Conservation (phyloP, 2,329 filamentous ascomycete genomes). For the Nigrospora sphaerica region DNA sequence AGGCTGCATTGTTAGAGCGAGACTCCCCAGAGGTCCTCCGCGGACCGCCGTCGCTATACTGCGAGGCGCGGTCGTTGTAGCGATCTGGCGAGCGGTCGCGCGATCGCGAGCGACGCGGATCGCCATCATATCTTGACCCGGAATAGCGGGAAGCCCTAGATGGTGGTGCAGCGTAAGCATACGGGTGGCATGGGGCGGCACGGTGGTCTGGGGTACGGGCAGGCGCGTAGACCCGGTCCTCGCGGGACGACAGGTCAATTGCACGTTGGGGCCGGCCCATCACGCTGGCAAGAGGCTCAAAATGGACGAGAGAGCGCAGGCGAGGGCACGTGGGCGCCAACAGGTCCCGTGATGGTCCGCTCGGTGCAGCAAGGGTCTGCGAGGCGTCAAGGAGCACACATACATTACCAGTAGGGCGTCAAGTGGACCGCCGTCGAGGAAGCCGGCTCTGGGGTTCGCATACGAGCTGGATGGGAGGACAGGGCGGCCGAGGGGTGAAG, state of each 20-base stretch:
- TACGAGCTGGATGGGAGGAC: background rate
- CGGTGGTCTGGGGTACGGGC: no score
- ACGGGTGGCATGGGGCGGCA: background rate
- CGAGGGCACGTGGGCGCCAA: no score
- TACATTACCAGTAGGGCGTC: conserved; percentile 1
- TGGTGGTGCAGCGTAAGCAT: conserved; percentile 1
- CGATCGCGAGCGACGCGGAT: conserved; percentile 55
- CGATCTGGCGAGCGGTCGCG: conserved; percentile 65
- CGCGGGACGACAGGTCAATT: no score
- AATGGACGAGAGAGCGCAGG: no score
- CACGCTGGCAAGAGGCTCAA: no score
- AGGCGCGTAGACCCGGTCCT: no score
- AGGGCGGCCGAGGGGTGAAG: background rate
- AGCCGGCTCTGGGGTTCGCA: background rate
- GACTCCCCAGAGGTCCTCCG: conserved; percentile 58
- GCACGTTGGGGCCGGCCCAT: no score
- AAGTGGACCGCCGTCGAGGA: background rate
- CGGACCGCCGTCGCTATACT: conserved; percentile 58
- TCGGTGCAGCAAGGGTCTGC: no score
- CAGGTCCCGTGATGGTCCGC: no score
- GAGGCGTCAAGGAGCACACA: background rate
- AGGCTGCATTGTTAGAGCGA: conserved; percentile 49
- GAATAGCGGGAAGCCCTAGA: conserved; percentile 45
- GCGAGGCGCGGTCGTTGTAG: conserved; percentile 45
- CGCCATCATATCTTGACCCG: conserved; percentile 54